phyloP scores from a whole-genome alignment of 805 yeast species.

The Zygotorulaspora florentina region DNA sequence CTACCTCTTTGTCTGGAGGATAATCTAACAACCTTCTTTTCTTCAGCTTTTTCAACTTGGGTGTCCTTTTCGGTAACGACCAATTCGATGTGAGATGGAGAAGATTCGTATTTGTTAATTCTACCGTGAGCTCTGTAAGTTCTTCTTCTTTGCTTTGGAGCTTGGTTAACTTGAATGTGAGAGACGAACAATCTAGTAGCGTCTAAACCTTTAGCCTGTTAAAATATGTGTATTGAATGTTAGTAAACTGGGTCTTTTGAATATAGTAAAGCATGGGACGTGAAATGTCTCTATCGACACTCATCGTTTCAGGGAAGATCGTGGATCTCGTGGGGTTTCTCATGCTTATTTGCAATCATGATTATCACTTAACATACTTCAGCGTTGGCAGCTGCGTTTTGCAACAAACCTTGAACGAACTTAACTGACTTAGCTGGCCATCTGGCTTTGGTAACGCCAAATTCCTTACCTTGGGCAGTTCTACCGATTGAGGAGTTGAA shows the following conservation, averaged over 20 bases:
- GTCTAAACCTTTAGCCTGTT: conserved; percentile 90
- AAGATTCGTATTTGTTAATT: conserved; percentile 97
- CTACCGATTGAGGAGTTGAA: conserved; percentile 95
- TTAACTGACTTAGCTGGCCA: conserved; percentile 99
- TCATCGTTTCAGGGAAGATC: background rate
- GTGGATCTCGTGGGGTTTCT: no score
- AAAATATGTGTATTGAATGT: conserved; percentile 1
- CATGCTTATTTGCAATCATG: no score
- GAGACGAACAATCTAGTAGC: conserved; percentile 88
- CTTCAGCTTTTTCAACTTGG: conserved; percentile 87
- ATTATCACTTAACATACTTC: conserved; percentile 49
- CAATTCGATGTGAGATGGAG: conserved; percentile 98
- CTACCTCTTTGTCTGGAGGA: conserved; percentile 91
- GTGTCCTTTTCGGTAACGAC: conserved; percentile 94
- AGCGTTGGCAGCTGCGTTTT: conserved; percentile 98
- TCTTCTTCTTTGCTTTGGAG: conserved; percentile 99
- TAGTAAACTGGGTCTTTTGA: background rate
- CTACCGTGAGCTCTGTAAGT: conserved; percentile 99
- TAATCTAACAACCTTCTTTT: conserved; percentile 63
- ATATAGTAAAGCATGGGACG: background rate
- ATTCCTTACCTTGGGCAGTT: conserved; percentile 99
- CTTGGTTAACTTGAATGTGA: conserved; percentile 99
- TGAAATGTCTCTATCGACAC: no score
- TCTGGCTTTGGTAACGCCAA: conserved; percentile 99
- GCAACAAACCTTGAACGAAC: conserved; percentile 88